Base-by-base conservation (phyloP, 768 basidiomycete species). In the Boletellus ananas region DNA sequence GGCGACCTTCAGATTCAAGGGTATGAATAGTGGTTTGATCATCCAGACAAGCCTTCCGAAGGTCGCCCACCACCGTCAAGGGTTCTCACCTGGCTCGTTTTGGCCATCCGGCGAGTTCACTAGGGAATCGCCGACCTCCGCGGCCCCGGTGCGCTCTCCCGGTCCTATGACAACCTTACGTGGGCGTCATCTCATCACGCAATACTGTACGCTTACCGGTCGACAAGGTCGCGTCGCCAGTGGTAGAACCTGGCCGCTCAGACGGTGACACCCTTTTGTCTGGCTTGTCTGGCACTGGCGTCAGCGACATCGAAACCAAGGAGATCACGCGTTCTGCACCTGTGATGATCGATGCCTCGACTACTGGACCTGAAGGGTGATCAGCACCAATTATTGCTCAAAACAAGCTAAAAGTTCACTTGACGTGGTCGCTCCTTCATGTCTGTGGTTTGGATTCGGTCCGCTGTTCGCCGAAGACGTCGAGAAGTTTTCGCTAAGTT, bases 1-100 rank as follows among this genome's bases (percentile, higher is more conserved):
- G 75, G 74, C 74, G 70, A 76, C 74, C 71, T 67, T 76, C 66
- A 74, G 72, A 59, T 70, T 59, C 58, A 75, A 63, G 49, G 72
- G 74, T 56, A 72, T 61, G 55, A 72, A 60, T 47, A 72, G 52
- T 43, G 71, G 72, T 60, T 66, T 65, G 54, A 70, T 68, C 50
- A 75, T 64, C 72, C 69, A 74, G 53, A 68, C 67, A 58, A 75
- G 63, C 55, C 61, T 62, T 67, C 74, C 68, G 61, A 76, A 70
- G 68, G 74, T 70, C 74, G 74, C 74, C 75, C 74, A 71, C 72
- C 65, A 74, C 69, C 73, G 74, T 76, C 74, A 76, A 60, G 73
- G 72, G 52, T 40, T 54, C 58, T 55, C 49, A 39, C 43, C 59
- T 33, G 47, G 48, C 47, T 52, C 60, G 34, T 55, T 40, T 9